These are phyloP conservation scores for Casuarina cunninghamiana DNA, from an alignment of 306 rosid genomes.

Conservation along the genomic window DNA sequence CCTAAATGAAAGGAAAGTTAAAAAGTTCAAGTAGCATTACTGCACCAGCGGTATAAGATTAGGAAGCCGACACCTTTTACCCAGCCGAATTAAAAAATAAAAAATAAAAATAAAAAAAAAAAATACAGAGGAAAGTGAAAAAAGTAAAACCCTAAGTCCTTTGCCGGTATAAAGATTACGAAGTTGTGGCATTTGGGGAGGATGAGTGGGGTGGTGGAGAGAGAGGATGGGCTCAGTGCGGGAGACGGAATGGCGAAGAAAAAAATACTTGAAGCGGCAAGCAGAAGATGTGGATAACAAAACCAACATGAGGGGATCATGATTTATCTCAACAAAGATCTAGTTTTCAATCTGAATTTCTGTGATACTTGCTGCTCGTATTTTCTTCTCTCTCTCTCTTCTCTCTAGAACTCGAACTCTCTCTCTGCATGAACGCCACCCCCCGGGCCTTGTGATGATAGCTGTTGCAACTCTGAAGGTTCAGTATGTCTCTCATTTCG, in stretches of 20 bases:
- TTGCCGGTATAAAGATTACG: not conserved
- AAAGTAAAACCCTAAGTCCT: not conserved
- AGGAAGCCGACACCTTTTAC: too few relatives aligned
- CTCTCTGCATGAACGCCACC: slow-evolving; percentile 8
- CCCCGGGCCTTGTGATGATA: slow-evolving; percentile 46
- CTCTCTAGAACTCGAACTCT: not conserved
- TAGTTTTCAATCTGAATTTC: slow-evolving; percentile 61
- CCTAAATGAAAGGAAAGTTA: too few relatives aligned
- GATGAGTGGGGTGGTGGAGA: not conserved
- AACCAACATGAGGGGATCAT: slow-evolving; percentile 38
- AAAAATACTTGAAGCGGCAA: slow-evolving; percentile 39
- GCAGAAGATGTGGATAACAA: slow-evolving; percentile 38
- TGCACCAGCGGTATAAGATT: too few relatives aligned
- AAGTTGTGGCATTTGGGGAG: not conserved
- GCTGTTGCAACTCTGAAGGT: slow-evolving; percentile 41
- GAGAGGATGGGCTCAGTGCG: not conserved
- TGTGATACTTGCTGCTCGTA: slow-evolving; percentile 34
- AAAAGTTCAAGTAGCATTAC: too few relatives aligned
- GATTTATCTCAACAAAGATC: slow-evolving; percentile 19
- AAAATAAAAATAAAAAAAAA: too few relatives aligned
- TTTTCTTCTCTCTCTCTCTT: slow-evolving; percentile 2
- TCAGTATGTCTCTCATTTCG: not conserved
- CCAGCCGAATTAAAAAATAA: too few relatives aligned
- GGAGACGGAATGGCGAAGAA: not conserved
- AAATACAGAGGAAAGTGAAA: not conserved